Evolutionary conservation across 2,329 filamentous ascomycete species (phyloP), one percentile per base, ranked within the genome.

Genomic region (Fusarium armeniacum): DNA sequence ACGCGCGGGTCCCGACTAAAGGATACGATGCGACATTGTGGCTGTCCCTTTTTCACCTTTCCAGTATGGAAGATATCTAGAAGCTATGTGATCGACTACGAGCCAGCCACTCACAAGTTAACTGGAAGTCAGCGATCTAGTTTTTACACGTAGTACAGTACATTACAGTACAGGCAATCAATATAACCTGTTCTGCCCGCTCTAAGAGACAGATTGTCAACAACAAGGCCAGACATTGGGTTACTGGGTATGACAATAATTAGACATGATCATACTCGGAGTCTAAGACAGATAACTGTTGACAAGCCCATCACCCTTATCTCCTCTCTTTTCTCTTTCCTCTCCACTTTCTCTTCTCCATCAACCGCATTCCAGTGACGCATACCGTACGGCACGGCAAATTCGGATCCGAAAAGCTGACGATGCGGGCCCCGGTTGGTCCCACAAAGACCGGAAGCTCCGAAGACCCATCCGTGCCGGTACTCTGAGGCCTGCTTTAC

Each of bases 361-460:
- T 58, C 59, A 62, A 28, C 51, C 46, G 66, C 50, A 62, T 67
- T 66, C 43, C 62, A 70, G 40, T 59, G 49, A 50, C 51, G 66
- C 62, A 52, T n/a, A 30, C 20, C 24, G 53, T 20, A 36, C 53
- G 43, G 43, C 43, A 65, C 64, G 66, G 69, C 50, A 73, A 51
- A 47, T 36, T 71, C 69, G 69, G 59, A 56, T 55, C 69, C 71
- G 71, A 67, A 40, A 62, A 52, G 58, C 55, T 70, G 53, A 59
- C 49, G 28, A 40, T 28, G 49, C 49, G 49, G 49, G 49, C 13
- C 49, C 35, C 35, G 35, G 35, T 16, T n/a, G 13, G 49, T n/a
- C 35, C 49, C 35, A 52, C 49, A 52, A 16, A 22, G n/a, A n/a
- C 49, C 49, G 49, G 49, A 15, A 52, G 35, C 49, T 40, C 49